Evolutionary conservation across 345 rosid genomes (phyloP), one percentile per base, ranked within the genome.

Genomic region (Syzygium jambos): DNA sequence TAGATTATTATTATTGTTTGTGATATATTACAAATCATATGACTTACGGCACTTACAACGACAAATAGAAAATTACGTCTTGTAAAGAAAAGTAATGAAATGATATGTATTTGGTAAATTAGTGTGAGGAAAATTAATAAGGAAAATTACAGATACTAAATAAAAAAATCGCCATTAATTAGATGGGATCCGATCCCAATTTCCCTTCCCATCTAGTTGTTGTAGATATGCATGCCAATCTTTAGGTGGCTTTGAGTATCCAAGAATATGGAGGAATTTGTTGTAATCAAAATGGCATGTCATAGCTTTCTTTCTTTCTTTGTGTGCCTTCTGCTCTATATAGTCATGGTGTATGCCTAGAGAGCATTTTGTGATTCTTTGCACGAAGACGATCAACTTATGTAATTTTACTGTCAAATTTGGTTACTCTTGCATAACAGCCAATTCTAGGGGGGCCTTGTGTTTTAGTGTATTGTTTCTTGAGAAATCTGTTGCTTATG

Each of bases 1-100:
- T 21, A 55, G 59, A 21, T 22, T 55, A 22, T 25, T 6, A 55
- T 55, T 55, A 7, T 22, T 55, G 1, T 43, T 43, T 43, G 22
- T 55, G 27, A 11, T 7, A 8, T 55, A 55, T 55, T 55, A 55
- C 59, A 55, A 55, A 22, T 25, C 22, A 55, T 55, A 1, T 10
- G 27, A 55, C 11, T 25, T 55, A 55, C 2, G 1, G 3, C 9
- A 25, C 59, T 8, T 55, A 22, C 59, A 0, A 8, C 2, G 7
- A 0, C 0, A 22, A 0, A 7, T 21, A 55, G 11, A 1, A 55
- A 55, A 55, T 55, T 55, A 22, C 0, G 5, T 55, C 0, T 1
- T 55, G 11, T 8, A 55, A 55, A 55, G 27, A 55, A 55, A 55
- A 22, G 59, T 55, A 21, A 8, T 9, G 25, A 22, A 25, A 22